Base-by-base conservation (phyloP, 768 basidiomycete genomes). In the Suillus subaureus region DNA sequence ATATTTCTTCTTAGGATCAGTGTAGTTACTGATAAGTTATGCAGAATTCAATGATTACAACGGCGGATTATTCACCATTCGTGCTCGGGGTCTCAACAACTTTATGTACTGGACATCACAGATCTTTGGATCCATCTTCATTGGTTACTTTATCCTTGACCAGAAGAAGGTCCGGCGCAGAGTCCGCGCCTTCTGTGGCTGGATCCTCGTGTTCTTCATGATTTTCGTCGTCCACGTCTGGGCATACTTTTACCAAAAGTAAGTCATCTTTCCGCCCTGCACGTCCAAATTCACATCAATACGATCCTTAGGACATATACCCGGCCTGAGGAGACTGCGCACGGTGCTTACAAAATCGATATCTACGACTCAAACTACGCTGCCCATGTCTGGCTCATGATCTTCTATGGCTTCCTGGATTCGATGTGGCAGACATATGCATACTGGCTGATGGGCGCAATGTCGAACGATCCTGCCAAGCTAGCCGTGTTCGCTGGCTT, bases 371-470 rank as follows among this genome's bases (percentile, higher is more conserved):
- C 71, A 0, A 76, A 76, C 2, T 94, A 91, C 72, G 78, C 83
- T 3, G 84, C 81, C 39, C 83, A 83, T 65, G 78, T 91, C 18
- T 83, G 83, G 77, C 78, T 94, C 23, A 92, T 88, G 77, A 84
- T 91, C 64, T 85, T 88, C 74, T 91, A 85, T 70, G 89, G 92
- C n/a, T 69, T 94, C 3, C 82, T 93, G 61, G 93, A 95, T 66
- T 83, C 92, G 1, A 89, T 92, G 86, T 94, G 91, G 91, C 93
- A 94, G 74, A 92, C 90, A 3, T 87, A 87, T 0, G 87, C 87
- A 4, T 93, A 93, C 75, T 93, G 91, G 91, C 82, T 92, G 70
- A 91, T 92, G 86, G 93, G 93, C 37, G 89, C 91, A 16, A 91
- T 95, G 89, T 92, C 91, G 18, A 93, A 94, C 66, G 86, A 93